These are phyloP conservation scores for Amoebophrya sp. DNA, from an alignment of 169 alveolate genomes.

Conservation along the genomic window DNA sequence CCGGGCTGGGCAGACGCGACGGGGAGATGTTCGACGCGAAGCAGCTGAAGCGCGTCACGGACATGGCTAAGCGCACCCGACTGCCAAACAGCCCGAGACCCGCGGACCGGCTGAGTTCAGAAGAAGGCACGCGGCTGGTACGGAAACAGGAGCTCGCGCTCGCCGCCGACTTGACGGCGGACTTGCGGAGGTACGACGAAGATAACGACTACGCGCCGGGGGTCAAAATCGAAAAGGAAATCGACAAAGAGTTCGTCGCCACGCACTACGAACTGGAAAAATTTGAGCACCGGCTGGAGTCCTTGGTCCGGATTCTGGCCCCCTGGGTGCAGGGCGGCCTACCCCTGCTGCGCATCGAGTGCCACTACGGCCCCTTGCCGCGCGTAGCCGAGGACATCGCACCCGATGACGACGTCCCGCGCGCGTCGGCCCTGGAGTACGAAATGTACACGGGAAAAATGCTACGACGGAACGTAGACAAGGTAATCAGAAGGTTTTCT, in stretches of 20 bases:
- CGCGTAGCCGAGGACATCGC: not conserved
- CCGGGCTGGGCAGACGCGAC: not conserved
- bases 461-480: not conserved
- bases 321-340: constrained; percentile 20
- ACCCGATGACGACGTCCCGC: not conserved
- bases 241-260: not conserved
- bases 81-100: not conserved
- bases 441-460: not conserved
- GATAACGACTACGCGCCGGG: not conserved
- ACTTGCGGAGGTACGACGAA: not conserved
- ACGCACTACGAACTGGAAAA: not conserved
- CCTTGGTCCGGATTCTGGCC: not conserved
- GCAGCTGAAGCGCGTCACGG: not conserved
- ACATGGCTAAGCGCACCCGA: not conserved
- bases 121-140: not conserved
- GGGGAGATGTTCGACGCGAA: not conserved
- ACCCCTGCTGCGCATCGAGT: not conserved
- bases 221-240: not conserved
- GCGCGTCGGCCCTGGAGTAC: not conserved
- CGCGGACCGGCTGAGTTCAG: not conserved
- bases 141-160: not conserved
- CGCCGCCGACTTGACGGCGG: not conserved
- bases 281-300: not conserved
- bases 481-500: too few relatives aligned
- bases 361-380: not conserved